Evolutionary conservation across 805 yeast species (phyloP).

Genomic region (Sporopachydermia quercuum): DNA sequence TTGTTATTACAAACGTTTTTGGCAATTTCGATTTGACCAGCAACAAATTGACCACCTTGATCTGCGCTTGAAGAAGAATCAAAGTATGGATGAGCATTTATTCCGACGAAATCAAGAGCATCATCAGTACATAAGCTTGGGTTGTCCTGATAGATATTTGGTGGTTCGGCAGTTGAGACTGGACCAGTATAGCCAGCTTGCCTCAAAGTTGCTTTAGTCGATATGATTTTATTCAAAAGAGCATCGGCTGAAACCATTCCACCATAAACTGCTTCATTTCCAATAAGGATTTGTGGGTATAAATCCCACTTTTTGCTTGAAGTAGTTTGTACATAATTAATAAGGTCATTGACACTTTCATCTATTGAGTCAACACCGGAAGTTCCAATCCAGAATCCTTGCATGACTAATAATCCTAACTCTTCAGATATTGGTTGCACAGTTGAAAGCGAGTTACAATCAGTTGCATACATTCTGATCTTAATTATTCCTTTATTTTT

Average conservation of each 20-base stretch:
- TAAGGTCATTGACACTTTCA: constrained; percentile 35
- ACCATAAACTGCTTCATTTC: constrained; percentile 72
- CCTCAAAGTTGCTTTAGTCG: constrained; percentile 42
- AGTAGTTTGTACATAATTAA: constrained; percentile 28
- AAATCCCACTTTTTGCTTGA: constrained; percentile 35
- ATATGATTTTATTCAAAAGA: constrained; percentile 46
- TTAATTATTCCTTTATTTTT: constrained; percentile 43
- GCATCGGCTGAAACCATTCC: constrained; percentile 46
- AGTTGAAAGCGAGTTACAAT: constrained; percentile 55
- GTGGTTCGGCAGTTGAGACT: constrained; percentile 82
- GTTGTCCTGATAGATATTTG: constrained; percentile 47
- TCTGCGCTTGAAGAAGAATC: constrained; percentile 41
- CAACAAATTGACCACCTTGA: constrained; percentile 48
- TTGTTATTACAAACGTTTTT: constrained; percentile 38
- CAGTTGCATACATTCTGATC: constrained; percentile 76
- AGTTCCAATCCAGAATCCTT: constrained; percentile 69
- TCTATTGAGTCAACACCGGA: constrained; percentile 62
- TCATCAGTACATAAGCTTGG: constrained; percentile 51
- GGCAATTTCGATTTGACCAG: constrained; percentile 41
- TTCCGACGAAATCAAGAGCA: constrained; percentile 63
- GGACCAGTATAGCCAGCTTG: constrained; percentile 65
- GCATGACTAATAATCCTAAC: constrained; percentile 61
- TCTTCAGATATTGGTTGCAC: constrained; percentile 43
- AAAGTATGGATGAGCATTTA: constrained; percentile 65
- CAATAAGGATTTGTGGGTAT: constrained; percentile 68